Percentiles rank a stretch among this genome's conserved stretches.
These are phyloP conservation scores for Debaryomyces nepalensis DNA, from an alignment of 1,139 yeast genomes.

Conservation along the genomic window DNA sequence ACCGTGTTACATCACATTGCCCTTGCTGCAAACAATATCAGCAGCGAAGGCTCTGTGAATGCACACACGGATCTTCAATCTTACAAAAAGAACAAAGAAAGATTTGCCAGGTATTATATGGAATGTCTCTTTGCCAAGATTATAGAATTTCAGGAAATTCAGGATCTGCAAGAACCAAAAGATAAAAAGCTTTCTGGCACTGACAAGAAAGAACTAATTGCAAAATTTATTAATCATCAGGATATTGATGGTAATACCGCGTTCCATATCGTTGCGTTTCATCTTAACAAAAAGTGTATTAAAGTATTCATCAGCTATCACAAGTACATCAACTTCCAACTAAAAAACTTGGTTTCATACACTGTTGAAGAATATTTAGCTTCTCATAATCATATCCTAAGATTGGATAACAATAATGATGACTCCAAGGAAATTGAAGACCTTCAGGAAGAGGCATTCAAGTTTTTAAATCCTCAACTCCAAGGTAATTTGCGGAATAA, in stretches of 20 bases:
- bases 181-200: slow-evolving; percentile 16
- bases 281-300: slow-evolving; percentile 75
- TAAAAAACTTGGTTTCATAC: slow-evolving; percentile 71
- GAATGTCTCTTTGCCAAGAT: slow-evolving; percentile 73
- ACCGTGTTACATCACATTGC: slow-evolving; percentile 89
- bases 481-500: slow-evolving; percentile 16
- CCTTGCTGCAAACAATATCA: slow-evolving; percentile 23
- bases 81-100: slow-evolving; percentile 56
- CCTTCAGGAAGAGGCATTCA: slow-evolving; percentile 15
- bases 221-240: slow-evolving; percentile 77
- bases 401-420: slow-evolving; percentile 25
- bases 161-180: slow-evolving; percentile 24
- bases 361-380: slow-evolving; percentile 75
- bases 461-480: slow-evolving; percentile 4
- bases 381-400: slow-evolving; percentile 36
- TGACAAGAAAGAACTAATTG: slow-evolving; percentile 39
- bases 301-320: slow-evolving; percentile 73
- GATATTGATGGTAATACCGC: slow-evolving; percentile 90
- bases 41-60: slow-evolving; percentile 16
- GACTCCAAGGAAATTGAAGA: slow-evolving; percentile 10
- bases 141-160: slow-evolving; percentile 32
- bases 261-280: slow-evolving; percentile 77
- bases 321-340: slow-evolving; percentile 62
- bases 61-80: slow-evolving; percentile 22
- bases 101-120: slow-evolving; percentile 80